Evolutionary conservation across 163 green algal genomes (phyloP).

Genomic region (Trebouxia gelatinosa): DNA sequence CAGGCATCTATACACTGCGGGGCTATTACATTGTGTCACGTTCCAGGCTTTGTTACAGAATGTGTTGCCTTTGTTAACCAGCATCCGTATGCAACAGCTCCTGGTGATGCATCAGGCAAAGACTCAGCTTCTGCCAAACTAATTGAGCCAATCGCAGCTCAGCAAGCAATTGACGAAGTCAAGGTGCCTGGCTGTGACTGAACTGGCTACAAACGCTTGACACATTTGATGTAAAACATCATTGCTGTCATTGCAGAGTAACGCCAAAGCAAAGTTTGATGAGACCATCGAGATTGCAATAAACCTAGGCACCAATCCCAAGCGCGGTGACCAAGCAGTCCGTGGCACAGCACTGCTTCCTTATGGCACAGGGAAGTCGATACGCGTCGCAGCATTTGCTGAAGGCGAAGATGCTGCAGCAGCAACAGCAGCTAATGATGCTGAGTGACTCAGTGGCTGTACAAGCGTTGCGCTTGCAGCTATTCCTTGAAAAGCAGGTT

Average conservation of each 20-base stretch:
- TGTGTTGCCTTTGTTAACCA: no score
- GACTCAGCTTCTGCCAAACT: no score
- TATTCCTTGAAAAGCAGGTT: no score
- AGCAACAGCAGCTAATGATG: conserved; percentile 57
- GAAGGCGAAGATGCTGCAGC: conserved; percentile 61
- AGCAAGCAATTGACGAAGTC: conserved; percentile 14
- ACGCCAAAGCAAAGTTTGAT: conserved; percentile 48
- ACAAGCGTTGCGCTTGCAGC: no score
- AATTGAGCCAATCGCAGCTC: no score
- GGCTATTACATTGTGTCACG: no score
- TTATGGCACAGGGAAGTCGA: conserved; percentile 72
- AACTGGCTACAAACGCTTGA: background rate
- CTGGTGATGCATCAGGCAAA: no score
- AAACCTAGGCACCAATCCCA: conserved; percentile 64
- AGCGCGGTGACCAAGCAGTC: conserved; percentile 80
- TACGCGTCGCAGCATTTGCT: conserved; percentile 81
- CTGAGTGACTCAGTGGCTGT: no score
- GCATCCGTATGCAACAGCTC: no score
- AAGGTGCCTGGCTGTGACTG: background rate
- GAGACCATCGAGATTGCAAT: conserved; percentile 70
- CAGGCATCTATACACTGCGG: no score
- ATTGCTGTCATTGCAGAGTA: conserved; percentile 33
- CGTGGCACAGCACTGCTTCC: conserved; percentile 74
- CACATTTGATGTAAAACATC: background rate
- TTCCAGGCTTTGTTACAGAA: no score